phyloP scores from a whole-genome alignment of 495 filamentous ascomycete species.

The Trichocladium uniseriatum region DNA sequence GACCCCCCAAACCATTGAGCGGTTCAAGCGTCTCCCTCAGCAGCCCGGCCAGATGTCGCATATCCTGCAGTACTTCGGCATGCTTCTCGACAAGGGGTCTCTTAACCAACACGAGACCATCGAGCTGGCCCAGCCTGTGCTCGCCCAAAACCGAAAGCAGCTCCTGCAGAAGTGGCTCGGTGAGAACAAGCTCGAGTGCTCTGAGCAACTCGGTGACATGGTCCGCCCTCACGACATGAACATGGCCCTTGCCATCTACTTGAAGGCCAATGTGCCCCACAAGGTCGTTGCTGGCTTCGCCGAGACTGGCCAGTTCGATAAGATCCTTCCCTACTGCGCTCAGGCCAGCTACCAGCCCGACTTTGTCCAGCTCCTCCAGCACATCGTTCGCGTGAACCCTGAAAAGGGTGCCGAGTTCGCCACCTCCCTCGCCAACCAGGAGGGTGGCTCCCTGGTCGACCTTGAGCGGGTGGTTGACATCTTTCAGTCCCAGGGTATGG shows the following conservation, averaged over 20 bases:
- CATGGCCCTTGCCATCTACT: constrained; percentile 77
- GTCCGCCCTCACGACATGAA: constrained; percentile 80
- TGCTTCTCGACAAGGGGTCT: constrained; percentile 88
- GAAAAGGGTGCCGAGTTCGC: constrained; percentile 96
- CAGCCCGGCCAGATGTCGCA: constrained; percentile 74
- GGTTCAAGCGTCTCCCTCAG: constrained; percentile 77
- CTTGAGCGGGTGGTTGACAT: constrained; percentile 94
- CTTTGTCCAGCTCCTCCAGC: constrained; percentile 78
- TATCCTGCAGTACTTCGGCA: constrained; percentile 95
- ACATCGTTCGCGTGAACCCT: constrained; percentile 85
- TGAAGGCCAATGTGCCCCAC: constrained; percentile 74
- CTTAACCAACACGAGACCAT: constrained; percentile 90
- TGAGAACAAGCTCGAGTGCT: constrained; percentile 90
- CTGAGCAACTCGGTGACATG: constrained; percentile 91
- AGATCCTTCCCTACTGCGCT: constrained; percentile 84
- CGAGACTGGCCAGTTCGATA: constrained; percentile 91
- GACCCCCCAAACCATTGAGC: constrained; percentile 85
- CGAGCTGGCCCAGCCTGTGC: constrained; percentile 84
- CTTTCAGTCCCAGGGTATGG: constrained; percentile 94
- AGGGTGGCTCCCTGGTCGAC: constrained; percentile 76
- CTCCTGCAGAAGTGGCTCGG: constrained; percentile 95
- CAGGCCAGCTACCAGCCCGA: constrained; percentile 81
- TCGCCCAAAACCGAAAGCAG: constrained; percentile 90
- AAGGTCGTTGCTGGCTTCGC: constrained; percentile 93
- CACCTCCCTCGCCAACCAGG: constrained; percentile 72